Conservation (phyloP, 2,329 filamentous ascomycete genomes). For the Hymenoscyphus fraxineus region DNA sequence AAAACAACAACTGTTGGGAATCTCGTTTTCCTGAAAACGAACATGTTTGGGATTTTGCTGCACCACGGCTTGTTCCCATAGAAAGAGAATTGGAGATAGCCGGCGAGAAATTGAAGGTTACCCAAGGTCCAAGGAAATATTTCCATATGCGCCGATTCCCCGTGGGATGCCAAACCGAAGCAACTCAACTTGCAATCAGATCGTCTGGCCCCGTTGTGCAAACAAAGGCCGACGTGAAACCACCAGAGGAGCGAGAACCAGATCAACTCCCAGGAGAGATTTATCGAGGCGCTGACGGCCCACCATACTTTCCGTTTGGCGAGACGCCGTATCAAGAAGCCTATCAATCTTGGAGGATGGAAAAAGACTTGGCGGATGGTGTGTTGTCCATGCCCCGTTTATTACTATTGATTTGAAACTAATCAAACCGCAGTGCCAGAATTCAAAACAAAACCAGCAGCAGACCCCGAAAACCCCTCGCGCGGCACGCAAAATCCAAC, state of each 20-base stretch:
- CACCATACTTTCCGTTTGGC: constrained; percentile 29
- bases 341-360: constrained; percentile 26
- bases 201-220: constrained; percentile 17
- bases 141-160: constrained; percentile 28
- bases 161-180: constrained; percentile 19
- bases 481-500: not conserved
- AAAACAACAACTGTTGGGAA: constrained; percentile 31
- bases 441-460: constrained; percentile 13
- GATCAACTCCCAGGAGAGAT: constrained; percentile 9
- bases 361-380: constrained; percentile 29
- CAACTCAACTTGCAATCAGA: constrained; percentile 16
- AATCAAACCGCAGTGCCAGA: constrained; percentile 21
- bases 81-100: not conserved
- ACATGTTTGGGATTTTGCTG: constrained; percentile 30
- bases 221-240: constrained; percentile 10
- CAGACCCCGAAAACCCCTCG: not conserved
- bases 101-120: constrained; percentile 1
- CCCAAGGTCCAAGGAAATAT: constrained; percentile 15
- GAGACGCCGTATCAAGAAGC: constrained; percentile 30
- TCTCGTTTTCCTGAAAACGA: constrained; percentile 27
- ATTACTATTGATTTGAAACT: not conserved
- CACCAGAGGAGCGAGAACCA: not conserved
- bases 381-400: not conserved
- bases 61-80: constrained; percentile 6
- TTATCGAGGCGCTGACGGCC: constrained; percentile 14